phyloP scores from a whole-genome alignment of 2,329 filamentous ascomycete species.

The Aspergillus floridensis region DNA sequence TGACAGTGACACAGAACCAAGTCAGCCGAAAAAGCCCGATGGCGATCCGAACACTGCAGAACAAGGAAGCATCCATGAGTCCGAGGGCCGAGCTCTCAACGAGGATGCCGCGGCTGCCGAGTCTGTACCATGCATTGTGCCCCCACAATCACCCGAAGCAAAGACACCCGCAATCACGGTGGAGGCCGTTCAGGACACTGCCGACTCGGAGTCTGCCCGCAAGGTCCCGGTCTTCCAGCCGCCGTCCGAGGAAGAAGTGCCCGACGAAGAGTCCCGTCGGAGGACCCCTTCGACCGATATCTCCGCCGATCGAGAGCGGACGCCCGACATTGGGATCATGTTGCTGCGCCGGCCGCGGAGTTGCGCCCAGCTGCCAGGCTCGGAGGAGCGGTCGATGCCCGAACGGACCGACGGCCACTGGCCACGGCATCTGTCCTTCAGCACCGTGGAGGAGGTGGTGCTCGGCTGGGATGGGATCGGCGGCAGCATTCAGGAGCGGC shows the following conservation, averaged over 20 bases:
- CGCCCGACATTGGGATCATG: conserved; percentile 27
- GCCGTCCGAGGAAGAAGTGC: conserved; percentile 26
- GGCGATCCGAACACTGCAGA: conserved; percentile 16
- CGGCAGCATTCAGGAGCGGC: conserved; percentile 32
- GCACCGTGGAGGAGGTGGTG: conserved; percentile 47
- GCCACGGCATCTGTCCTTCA: conserved; percentile 47
- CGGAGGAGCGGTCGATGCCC: conserved; percentile 17
- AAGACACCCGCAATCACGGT: conserved; percentile 36
- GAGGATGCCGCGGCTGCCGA: conserved; percentile 12
- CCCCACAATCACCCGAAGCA: conserved; percentile 15
- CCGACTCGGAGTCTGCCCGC: conserved; percentile 17
- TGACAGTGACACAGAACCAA: conserved; percentile 30
- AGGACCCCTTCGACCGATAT: conserved; percentile 31
- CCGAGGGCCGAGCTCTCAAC: conserved; percentile 15
- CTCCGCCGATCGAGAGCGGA: conserved; percentile 29
- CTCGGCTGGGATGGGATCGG: conserved; percentile 35
- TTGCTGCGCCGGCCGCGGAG: conserved; percentile 40
- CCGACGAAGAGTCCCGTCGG: conserved; percentile 30
- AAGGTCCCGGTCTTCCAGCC: conserved; percentile 14
- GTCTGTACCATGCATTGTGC: conserved; percentile 8
- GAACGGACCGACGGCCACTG: conserved; percentile 31
- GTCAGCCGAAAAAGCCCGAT: conserved; percentile 14
- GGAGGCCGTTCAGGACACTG: conserved; percentile 24
- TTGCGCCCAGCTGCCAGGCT: conserved; percentile 24
- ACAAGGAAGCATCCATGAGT: conserved; percentile 19